phyloP scores from a whole-genome alignment of 208 protist genomes.

The Balamuthia mandrillaris region DNA sequence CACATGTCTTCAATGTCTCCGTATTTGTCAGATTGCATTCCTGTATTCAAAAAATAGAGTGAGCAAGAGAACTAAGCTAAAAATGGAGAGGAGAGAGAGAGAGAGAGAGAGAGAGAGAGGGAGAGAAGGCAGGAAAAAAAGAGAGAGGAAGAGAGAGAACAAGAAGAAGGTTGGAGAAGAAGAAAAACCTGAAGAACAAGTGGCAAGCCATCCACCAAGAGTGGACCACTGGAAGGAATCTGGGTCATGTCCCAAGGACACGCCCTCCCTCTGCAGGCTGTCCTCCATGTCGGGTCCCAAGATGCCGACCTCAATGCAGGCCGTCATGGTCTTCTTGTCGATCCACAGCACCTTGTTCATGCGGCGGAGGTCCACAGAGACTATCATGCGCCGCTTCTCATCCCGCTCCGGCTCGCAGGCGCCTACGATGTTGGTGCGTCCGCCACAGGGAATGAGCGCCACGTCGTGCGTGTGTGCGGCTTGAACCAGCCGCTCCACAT shows the following conservation, averaged over 20 bases:
- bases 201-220: conserved; percentile 58
- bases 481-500: conserved; percentile 48
- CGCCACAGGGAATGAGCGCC: conserved; percentile 50
- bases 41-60: background rate
- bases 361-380: conserved; percentile 48
- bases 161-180: background rate
- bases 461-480: conserved; percentile 39
- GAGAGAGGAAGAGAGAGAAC: background rate
- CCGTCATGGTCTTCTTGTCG: conserved; percentile 48
- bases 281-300: conserved; percentile 12
- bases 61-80: background rate
- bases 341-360: conserved; percentile 58
- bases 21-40: conserved; percentile 42
- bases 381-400: conserved; percentile 35
- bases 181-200: conserved; percentile 39
- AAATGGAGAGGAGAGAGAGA: background rate
- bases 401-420: background rate
- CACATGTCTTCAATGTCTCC: conserved; percentile 58
- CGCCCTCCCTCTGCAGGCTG: conserved; percentile 4
- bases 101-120: too few species aligned
- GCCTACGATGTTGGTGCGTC: conserved; percentile 26
- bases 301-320: conserved; percentile 48
- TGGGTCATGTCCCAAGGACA: conserved; percentile 52
- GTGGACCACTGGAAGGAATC: conserved; percentile 59
- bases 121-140: background rate